These are phyloP conservation scores for Nicotiana noctiflora DNA, from an alignment of 257 asterid species.

Conservation along the genomic window DNA sequence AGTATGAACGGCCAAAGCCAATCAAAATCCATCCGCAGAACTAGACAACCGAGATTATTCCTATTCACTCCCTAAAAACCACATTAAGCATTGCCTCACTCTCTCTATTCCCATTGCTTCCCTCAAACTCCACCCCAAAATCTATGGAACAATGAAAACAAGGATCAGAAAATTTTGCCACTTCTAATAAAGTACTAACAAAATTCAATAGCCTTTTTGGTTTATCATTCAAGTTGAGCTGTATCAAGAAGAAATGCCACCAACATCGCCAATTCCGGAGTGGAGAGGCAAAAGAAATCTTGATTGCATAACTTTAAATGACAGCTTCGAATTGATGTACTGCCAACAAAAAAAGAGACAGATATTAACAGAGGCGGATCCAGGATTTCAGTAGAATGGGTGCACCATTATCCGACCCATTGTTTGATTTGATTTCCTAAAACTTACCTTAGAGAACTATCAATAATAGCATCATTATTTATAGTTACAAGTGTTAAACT, in stretches of 20 bases:
- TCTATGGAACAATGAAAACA: slow-evolving; percentile 21
- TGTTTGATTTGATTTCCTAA: too few species aligned
- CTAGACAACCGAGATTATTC: background rate
- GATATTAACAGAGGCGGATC: too few species aligned
- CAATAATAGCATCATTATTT: too few species aligned
- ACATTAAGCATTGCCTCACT: slow-evolving; percentile 1
- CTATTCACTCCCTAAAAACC: background rate
- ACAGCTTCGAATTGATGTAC: slow-evolving; percentile 50
- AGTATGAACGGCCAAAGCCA: background rate
- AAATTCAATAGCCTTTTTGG: slow-evolving; percentile 9
- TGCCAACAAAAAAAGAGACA: slow-evolving; percentile 18
- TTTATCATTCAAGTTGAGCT: slow-evolving; percentile 29
- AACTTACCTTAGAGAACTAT: too few species aligned
- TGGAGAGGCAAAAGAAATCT: slow-evolving; percentile 34
- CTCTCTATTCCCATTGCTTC: slow-evolving; percentile 2
- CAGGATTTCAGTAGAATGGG: too few species aligned
- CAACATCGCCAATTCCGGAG: slow-evolving; percentile 33
- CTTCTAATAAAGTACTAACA: slow-evolving; percentile 1
- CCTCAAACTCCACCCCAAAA: background rate
- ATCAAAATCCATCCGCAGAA: background rate
- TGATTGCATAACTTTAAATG: slow-evolving; percentile 38
- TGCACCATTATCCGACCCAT: too few species aligned
- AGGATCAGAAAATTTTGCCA: slow-evolving; percentile 15
- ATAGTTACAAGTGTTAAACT: too few species aligned
- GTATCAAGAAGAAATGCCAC: slow-evolving; percentile 45